Base-by-base conservation (phyloP, 257 asterid genomes). In the Fraxinus cuspidata region DNA sequence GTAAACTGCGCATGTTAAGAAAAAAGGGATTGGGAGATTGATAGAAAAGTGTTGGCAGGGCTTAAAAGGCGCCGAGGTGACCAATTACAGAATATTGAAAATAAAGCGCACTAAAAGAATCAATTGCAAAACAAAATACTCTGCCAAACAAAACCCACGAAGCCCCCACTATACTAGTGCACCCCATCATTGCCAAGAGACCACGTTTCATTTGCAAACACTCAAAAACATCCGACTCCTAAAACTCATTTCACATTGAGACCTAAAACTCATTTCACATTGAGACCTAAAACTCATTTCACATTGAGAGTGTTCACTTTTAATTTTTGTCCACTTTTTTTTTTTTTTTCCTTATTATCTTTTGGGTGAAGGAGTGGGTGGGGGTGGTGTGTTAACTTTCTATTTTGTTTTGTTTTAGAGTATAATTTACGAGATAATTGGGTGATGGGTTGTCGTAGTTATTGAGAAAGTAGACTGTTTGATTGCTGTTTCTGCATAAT, bases 41-140 rank as follows among this genome's bases (percentile, higher is more conserved):
- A 81, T 60, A 67, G 81, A 71, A 73, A 76, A 68, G 75, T 81
- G 86, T 73, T 82, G 90, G 90, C 80, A 84, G 86, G 82, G 37
- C 78, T 74, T 74, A 37, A 84, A 81, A 71, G 80, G 86, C 78
- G 84, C 72, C 25, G 0, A 18, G 49, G 49, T 42, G 49, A 81
- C 86, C 90, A 85, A 85, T 85, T 74, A 42, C n/a, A 25, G 53
- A 75, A 77, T 60, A 76, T 66, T 75, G 77, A 78, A 71, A 82
- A 71, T 18, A 75, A 74, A 74, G 82, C 79, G 83, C 82, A 85
- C 82, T 74, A 68, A 77, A 47, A 70, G 42, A 73, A 68, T 72
- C 53, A 75, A 23, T 69, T 15, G n/a, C 74, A 5, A 74, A 70
- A 77, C 75, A 77, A 72, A 16, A 31, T 42, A 72, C 78, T n/a